phyloP scores from a whole-genome alignment of 1,284 basidiomycete genomes.

The Ganoderma meredithae region DNA sequence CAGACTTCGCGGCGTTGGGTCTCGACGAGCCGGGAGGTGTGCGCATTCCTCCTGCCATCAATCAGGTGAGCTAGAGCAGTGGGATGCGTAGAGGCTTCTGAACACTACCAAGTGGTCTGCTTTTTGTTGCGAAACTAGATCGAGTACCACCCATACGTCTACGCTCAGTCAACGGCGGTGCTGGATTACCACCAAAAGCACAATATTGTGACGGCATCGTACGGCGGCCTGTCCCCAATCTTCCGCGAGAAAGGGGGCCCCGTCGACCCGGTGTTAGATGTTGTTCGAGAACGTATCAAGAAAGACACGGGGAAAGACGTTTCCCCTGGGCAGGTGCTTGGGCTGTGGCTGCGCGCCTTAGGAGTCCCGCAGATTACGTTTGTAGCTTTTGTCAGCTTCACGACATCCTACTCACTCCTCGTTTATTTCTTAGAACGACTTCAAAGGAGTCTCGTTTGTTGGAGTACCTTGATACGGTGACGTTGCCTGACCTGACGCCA shows the following conservation, averaged over 20 bases:
- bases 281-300: slow-evolving; percentile 32
- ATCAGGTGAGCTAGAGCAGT: slow-evolving; percentile 63
- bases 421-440: slow-evolving; percentile 59
- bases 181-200: slow-evolving; percentile 63
- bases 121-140: slow-evolving; percentile 52
- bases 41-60: slow-evolving; percentile 68
- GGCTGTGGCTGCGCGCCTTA: slow-evolving; percentile 45
- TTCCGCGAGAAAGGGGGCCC: slow-evolving; percentile 64
- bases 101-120: not conserved
- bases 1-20: slow-evolving; percentile 67
- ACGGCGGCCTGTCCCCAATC: slow-evolving; percentile 70
- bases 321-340: slow-evolving; percentile 45
- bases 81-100: too few species aligned
- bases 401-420: not conserved
- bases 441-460: slow-evolving; percentile 71
- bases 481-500: slow-evolving; percentile 62
- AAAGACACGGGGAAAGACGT: slow-evolving; percentile 43
- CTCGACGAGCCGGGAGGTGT: slow-evolving; percentile 33
- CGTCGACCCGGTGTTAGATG: slow-evolving; percentile 49
- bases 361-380: slow-evolving; percentile 63
- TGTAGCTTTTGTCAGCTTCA: slow-evolving; percentile 36
- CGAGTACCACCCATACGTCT: slow-evolving; percentile 84
- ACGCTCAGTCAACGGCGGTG: slow-evolving; percentile 61
- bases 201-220: slow-evolving; percentile 73
- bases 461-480: slow-evolving; percentile 67